Evolutionary conservation across 345 rosid species (phyloP), one percentile per base, ranked within the genome.

Genomic region (Linum usitatissimum): DNA sequence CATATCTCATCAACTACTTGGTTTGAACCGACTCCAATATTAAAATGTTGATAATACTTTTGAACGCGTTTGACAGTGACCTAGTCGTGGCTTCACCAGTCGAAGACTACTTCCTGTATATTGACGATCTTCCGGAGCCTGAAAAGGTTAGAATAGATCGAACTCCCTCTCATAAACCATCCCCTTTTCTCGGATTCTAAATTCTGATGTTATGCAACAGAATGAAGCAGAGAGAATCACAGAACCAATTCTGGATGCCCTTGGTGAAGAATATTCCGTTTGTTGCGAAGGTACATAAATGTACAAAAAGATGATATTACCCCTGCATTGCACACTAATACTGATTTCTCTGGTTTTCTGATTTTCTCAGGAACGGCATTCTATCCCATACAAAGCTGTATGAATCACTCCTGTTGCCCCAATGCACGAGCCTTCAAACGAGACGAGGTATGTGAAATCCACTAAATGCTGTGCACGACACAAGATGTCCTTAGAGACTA

Each of bases 401-500:
- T 87, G 91, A 92, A 92, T 75, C 96, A 92, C 73, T 89, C 98
- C 0, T 92, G 98, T 68, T 75, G 68, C 68, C 96, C 98, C 30
- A 89, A 83, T 68, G 89, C 96, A 58, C 85, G 80, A 74, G 98
- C 98, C 57, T 92, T 92, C 81, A 92, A 89, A 80, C 79, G 98
- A 80, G 96, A 92, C 21, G 86, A 85, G 91, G 98, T 81, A 81
- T 55, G 61, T 55, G 39, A 2, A 13, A 3, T 18, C 14, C 21
- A 40, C 38, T 1, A 5, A 1, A 34, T 34, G 38, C 38, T 34
- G 38, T 7, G 1, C 3, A 23, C 28, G 2, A 23, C 28, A 23
- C 2, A 2, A 23, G 28, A 23, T 23, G 28, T 23, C 1, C 28
- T 23, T 23, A 23, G 28, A 23, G 28, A 23, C 28, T 23, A 23